A percentile compares a stretch with the other conserved stretches of the same genome.
Conservation (phyloP, 1,284 basidiomycete genomes). For the Leucoagaricus sp. region DNA sequence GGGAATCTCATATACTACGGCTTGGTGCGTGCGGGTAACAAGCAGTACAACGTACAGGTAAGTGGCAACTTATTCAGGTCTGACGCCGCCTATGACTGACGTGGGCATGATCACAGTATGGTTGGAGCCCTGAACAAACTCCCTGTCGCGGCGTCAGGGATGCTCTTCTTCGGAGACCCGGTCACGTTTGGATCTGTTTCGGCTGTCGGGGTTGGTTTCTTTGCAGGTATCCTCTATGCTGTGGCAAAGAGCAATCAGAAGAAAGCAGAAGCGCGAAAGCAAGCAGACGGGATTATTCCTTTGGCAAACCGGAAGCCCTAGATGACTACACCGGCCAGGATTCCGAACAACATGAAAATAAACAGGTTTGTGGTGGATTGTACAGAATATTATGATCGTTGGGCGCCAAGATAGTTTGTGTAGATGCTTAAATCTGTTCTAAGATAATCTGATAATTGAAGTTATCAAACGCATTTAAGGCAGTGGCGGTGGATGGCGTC, state of each 20-base stretch:
- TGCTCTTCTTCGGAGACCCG: conserved; percentile 93
- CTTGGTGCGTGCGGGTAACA: conserved; percentile 97
- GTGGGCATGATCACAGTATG: conserved; percentile 65
- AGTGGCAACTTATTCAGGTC: conserved; percentile 18
- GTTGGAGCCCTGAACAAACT: conserved; percentile 99
- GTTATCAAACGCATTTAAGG: not conserved
- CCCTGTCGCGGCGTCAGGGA: conserved; percentile 94
- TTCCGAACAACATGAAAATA: conserved; percentile 16
- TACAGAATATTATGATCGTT: too few relatives aligned
- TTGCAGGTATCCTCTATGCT: conserved; percentile 89
- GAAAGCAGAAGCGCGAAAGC: conserved; percentile 55
- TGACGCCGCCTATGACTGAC: conserved; percentile 1
- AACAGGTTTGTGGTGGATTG: not conserved
- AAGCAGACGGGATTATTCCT: conserved; percentile 57
- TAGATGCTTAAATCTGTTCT: conserved; percentile 3
- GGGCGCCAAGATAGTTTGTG: not conserved
- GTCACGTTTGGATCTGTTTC: conserved; percentile 88
- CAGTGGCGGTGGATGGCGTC: not conserved
- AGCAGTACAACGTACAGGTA: conserved; percentile 97
- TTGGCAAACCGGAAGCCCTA: conserved; percentile 53
- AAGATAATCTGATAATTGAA: conserved; percentile 8
- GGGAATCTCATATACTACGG: conserved; percentile 97
- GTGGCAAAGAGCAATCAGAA: conserved; percentile 90
- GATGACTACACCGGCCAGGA: conserved; percentile 14
- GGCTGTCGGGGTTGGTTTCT: conserved; percentile 87